Evolutionary conservation across 2,329 filamentous ascomycete species (phyloP), one percentile per base, ranked within the genome.

Genomic region (Fusarium sarcochroum): DNA sequence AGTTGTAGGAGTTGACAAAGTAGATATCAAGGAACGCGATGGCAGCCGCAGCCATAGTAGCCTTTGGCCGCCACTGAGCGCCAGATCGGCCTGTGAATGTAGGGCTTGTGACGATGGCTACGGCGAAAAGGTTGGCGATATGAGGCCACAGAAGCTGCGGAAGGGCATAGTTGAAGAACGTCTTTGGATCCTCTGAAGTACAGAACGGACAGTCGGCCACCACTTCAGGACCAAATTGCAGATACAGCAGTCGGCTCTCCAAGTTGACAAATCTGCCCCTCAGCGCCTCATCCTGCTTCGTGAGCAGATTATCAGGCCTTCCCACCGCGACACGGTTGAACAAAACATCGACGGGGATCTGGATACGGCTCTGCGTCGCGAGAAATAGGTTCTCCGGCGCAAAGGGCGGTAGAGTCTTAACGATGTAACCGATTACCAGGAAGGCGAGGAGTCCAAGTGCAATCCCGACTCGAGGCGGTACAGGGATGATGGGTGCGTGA

Each of bases 171-270:
- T 92, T 87, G 48, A 97, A 85, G 82, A 94, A 98, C 41, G 87
- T 88, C 37, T 82, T 83, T 7, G 89, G 85, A 47, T 92, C 89
- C 60, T 92, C 90, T n/a, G 88, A 81, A 50, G 82, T 84, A 85
- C 94, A 98, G 82, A 97, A 97, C n/a, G 88, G 86, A 78, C 94
- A 98, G 60, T 89, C 84, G 21, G 90, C 84, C 37, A 98, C 78
- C 10, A 90, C 88, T 34, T 87, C 84, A 0, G 94, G 93, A 4
- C 96, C 96, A 79, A 89, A 97, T 61, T 91, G 89, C 52, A 97
- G 85, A 81, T 98, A 98, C 9, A 97, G 84, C 61, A 96, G 86
- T 54, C 93, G 87, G 47, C 91, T 91, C 69, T 93, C 89, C 54
- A 90, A 81, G 63, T 87, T 90, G 70, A 88, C 86, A 75, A 98